A percentile compares a stretch with the other conserved stretches of the same genome.
These are phyloP conservation scores for Gynostemma pentaphyllum DNA, from an alignment of 306 rosid genomes.

Conservation along the genomic window DNA sequence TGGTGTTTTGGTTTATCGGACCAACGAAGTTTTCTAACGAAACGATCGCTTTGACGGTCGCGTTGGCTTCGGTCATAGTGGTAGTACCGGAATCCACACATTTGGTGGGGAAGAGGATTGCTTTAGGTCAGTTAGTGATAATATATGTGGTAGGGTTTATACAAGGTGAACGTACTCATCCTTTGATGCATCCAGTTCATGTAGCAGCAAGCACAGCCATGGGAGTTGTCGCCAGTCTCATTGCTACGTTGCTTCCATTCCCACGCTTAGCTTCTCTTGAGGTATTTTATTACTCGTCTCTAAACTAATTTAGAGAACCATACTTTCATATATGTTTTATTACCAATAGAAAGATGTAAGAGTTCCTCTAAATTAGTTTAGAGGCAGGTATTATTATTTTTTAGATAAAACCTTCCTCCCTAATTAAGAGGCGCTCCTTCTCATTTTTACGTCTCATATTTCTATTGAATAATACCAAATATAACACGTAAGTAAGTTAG, in stretches of 20 bases:
- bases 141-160: conserved; percentile 30
- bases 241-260: conserved; percentile 45
- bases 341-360: no score
- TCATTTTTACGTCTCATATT: no score
- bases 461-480: no score
- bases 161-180: conserved; percentile 17
- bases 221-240: conserved; percentile 40
- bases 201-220: conserved; percentile 42
- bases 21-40: conserved; percentile 25
- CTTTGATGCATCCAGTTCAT: conserved; percentile 45
- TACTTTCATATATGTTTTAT: no score
- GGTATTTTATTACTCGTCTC: no score
- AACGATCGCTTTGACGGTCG: conserved; percentile 33
- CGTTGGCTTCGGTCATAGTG: conserved; percentile 35
- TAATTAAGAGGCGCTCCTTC: no score
- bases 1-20: conserved; percentile 36
- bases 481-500: no score
- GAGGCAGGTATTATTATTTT: no score
- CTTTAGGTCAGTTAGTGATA: conserved; percentile 47
- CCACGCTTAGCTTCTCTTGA: conserved; percentile 42
- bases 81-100: conserved; percentile 31
- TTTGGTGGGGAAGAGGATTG: conserved; percentile 39
- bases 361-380: no score
- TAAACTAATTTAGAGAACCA: no score
- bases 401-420: no score